Base-by-base conservation (phyloP, 305 asterid genomes). In the Solanum hybrid region DNA sequence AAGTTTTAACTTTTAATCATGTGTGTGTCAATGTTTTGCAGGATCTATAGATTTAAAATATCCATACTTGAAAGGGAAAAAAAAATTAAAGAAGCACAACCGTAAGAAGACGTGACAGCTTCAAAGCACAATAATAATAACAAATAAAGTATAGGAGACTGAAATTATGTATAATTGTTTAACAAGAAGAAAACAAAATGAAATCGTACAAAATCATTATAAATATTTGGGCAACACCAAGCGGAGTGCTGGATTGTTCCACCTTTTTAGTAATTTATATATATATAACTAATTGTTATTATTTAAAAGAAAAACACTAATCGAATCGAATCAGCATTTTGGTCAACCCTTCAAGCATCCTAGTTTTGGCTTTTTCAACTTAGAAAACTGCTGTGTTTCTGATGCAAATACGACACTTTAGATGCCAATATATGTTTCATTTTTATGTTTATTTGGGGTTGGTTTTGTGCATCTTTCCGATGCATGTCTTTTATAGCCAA, bases 321-420 rank as follows among this genome's bases (percentile, higher is more conserved):
- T 90, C 77, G 28, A 84, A 69, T 90, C 88, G 74, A 84, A 91
- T 31, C 34, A 29, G 40, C 87, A 83, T 84, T 46, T 85, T 92
- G 89, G 94, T 92, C 93, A 93, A 92, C 94, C 91, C 90, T 90
- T 77, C 34, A 79, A 73, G 87, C 74, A 84, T 84, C 87, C 87
- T 84, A 3, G 40, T 84, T 84, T 84, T 84, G 40, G 39, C 28
- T 84, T 84, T 84, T 46, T 51, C 74, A 84, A 84, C 74, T 84
- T 37, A 46, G 40, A 84, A 83, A 83, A 78, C 24, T 84, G 87
- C 5, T 46, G 87, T 29, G 87, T 42, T 82, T 22, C 87, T 82
- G 69, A 40, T 82, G 87, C 87, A 46, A 83, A 83, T 83, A 83
- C 87, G 87, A 82, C 87, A 82, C 26, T 28, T 82, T 82, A 42